Conservation (phyloP, 257 asterid genomes). For the Craterostigma plantagineum region DNA sequence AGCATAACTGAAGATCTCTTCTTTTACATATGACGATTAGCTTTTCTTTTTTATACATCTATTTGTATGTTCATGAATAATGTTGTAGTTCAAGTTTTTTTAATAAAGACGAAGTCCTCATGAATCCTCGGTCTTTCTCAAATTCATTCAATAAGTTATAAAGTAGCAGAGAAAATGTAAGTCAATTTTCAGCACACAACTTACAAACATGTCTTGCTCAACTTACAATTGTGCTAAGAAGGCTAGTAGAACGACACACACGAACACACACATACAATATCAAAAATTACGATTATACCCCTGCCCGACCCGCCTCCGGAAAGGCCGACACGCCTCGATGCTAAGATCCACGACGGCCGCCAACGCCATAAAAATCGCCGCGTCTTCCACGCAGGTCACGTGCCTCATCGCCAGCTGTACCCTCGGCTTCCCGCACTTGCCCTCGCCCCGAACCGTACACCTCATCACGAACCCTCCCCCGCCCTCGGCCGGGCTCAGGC, state of each 20-base stretch:
- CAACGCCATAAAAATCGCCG: slow-evolving; percentile 93
- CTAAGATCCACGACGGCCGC: slow-evolving; percentile 95
- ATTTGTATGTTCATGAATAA: no score
- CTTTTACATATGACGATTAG: slow-evolving; percentile 21
- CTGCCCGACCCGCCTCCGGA: slow-evolving; percentile 44
- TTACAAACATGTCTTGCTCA: no score
- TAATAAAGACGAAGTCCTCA: no score
- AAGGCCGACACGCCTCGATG: slow-evolving; percentile 75
- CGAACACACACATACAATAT: no score
- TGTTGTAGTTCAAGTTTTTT: no score
- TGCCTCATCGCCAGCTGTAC: slow-evolving; percentile 87
- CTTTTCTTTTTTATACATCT: no score
- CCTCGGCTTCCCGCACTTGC: slow-evolving; percentile 62
- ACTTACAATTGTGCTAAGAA: no score
- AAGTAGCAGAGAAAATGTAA: no score
- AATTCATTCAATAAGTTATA: no score
- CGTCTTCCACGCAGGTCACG: slow-evolving; percentile 83
- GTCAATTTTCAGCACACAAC: no score
- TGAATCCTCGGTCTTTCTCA: no score
- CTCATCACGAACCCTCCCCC: slow-evolving; percentile 94
- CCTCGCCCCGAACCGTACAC: slow-evolving; percentile 76
- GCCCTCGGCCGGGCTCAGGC: slow-evolving; percentile 37
- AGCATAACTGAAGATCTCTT: slow-evolving; percentile 26
- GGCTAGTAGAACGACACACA: no score
- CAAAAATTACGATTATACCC: slow-evolving; percentile 62